These are phyloP conservation scores for Populus simonii DNA, from an alignment of 345 rosid genomes.

Conservation along the genomic window DNA sequence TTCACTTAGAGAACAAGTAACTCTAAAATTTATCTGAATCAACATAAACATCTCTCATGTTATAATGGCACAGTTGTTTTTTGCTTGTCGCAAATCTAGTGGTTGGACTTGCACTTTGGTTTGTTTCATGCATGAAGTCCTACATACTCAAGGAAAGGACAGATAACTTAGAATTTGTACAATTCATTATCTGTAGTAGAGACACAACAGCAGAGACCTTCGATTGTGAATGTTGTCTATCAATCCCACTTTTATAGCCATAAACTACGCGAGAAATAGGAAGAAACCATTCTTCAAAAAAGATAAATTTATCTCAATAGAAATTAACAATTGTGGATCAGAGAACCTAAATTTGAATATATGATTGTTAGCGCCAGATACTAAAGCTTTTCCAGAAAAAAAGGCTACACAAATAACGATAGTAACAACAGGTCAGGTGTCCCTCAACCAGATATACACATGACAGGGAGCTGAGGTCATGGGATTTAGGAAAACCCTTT, in stretches of 20 bases:
- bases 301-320: not conserved
- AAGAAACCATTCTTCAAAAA: not conserved
- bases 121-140: not conserved
- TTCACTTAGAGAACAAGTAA: too few relatives aligned
- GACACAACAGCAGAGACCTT: not conserved
- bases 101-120: too few relatives aligned
- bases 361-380: not conserved
- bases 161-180: too few relatives aligned
- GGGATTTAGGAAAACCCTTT: too few relatives aligned
- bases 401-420: not conserved
- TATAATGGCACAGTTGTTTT: not conserved
- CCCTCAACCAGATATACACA: too few relatives aligned
- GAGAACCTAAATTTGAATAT: not conserved
- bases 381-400: not conserved
- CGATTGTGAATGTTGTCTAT: not conserved
- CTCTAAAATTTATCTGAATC: not conserved
- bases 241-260: too few relatives aligned
- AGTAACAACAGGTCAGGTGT: not conserved
- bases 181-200: too few relatives aligned
- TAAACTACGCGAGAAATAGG: not conserved
- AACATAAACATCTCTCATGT: not conserved
- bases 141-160: not conserved
- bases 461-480: too few relatives aligned
- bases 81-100: too few relatives aligned
- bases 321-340: not conserved